Evolutionary conservation across 1,139 yeast species (phyloP).

Genomic region (Blastobotrys raffinosifermentans): DNA sequence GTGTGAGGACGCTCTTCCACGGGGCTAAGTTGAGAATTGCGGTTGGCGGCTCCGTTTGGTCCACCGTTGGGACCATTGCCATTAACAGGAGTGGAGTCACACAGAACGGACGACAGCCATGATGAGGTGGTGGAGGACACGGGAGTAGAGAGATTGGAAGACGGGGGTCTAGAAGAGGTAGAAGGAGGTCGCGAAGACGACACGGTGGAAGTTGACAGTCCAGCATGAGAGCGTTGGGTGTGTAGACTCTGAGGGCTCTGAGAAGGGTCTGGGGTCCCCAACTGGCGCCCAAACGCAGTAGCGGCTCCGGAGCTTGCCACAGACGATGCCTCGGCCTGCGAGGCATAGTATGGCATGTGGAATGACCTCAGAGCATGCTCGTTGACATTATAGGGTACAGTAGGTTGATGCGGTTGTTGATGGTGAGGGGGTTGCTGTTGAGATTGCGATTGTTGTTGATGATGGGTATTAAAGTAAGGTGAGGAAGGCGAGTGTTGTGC

Average conservation of each 20-base stretch:
- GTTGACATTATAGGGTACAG: background rate
- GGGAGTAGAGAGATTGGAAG: conserved; percentile 25
- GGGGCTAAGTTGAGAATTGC: conserved; percentile 10
- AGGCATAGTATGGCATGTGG: background rate
- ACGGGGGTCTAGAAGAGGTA: conserved; percentile 22
- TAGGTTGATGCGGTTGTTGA: no score
- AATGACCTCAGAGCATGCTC: background rate
- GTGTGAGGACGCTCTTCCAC: conserved; percentile 30
- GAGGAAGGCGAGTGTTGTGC: conserved; percentile 9
- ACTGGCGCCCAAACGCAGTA: no score
- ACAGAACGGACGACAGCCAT: conserved; percentile 28
- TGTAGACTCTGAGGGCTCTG: conserved; percentile 8
- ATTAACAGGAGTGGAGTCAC: conserved; percentile 15
- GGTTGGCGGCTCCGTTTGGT: no score
- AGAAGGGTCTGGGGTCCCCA: no score
- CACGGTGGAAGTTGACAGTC: conserved; percentile 12
- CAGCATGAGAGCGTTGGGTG: conserved; percentile 18
- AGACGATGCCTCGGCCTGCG: conserved; percentile 10
- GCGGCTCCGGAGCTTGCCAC: conserved; percentile 5
- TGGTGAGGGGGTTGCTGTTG: conserved; percentile 12
- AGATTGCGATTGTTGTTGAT: conserved; percentile 5
- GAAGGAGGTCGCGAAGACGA: conserved; percentile 9
- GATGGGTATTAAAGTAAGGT: conserved; percentile 4
- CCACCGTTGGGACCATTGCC: no score
- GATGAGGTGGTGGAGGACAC: conserved; percentile 23